Evolutionary conservation across 495 filamentous ascomycete genomes (phyloP), one percentile per base, ranked within the genome.

Genomic region (Hypoxylon subgilvum): DNA sequence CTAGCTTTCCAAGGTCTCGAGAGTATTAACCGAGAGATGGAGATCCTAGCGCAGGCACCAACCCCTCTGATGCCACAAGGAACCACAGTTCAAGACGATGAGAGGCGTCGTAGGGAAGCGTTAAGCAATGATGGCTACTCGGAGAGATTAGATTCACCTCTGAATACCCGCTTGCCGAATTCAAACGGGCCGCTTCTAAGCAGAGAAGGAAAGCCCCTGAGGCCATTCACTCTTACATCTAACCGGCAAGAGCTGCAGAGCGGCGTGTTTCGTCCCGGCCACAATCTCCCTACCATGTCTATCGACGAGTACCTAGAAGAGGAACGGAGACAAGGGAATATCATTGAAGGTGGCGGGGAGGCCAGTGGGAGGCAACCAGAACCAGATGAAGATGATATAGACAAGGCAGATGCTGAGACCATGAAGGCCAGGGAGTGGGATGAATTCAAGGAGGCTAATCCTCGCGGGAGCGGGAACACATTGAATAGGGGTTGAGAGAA

Each of bases 291-390:
- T 6, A 97, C 95, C 0, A 97, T 97, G 94, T 89, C 84, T 0
- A 97, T 98, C 54, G 95, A 98, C 60, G 94, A 98, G 72, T 97
- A 97, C 68, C 76, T 98, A 12, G 93, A 93, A 39, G 94, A 98
- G 74, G 94, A 98, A 72, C 79, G 86, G 54, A 79, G 82, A 56
- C 78, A 88, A 68, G 95, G 95, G 6, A 90, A 90, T n/a, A 88
- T 98, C 17, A 87, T 96, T 46, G 87, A 96, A 68, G 92, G 92
- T 22, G 94, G 94, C 34, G 90, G 88, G n/a, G 86, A 88, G 67
- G 82, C 88, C 58, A 91, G 87, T 47, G 82, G 82, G n/a, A 74
- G 83, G 14, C 71, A 75, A 45, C 84, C 86, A 3, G 86, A 91
- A 69, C 79, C 87, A 19, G 88, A 97, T 72, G 92, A 97, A 75